Evolutionary conservation across 208 protist species (phyloP).

Genomic region (Crithidia expoeki): DNA sequence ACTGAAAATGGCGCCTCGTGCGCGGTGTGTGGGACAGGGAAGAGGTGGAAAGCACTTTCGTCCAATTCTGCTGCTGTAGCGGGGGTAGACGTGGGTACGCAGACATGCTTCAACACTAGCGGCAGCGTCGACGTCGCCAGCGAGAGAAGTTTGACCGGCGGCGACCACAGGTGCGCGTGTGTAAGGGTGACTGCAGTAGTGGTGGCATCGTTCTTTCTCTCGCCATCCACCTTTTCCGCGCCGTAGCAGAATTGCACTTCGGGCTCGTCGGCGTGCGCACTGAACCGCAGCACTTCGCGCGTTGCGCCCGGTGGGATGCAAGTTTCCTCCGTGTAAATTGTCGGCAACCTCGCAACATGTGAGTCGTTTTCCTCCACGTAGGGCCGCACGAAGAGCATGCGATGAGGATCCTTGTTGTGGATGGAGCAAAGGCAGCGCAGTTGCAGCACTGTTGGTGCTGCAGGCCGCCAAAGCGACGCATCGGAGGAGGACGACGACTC

Average conservation of each 20-base stretch:
- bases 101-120: slow-evolving; percentile 43
- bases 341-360: slow-evolving; percentile 11
- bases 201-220: background rate
- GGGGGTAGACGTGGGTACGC: background rate
- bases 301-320: slow-evolving; percentile 14
- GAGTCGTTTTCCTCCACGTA: slow-evolving; percentile 1
- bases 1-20: background rate
- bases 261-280: slow-evolving; percentile 20
- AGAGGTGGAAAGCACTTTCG: background rate
- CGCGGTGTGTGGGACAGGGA: background rate
- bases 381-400: slow-evolving; percentile 12
- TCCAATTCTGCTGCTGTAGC: background rate
- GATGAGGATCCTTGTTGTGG: slow-evolving; percentile 19
- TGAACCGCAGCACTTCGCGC: slow-evolving; percentile 19
- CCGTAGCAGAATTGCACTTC: slow-evolving; percentile 40
- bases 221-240: background rate
- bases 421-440: slow-evolving; percentile 24
- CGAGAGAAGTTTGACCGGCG: slow-evolving; percentile 42
- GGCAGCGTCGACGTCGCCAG: slow-evolving; percentile 43
- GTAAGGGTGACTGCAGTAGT: background rate
- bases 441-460: slow-evolving; percentile 5
- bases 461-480: slow-evolving; percentile 13
- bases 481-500: too few species aligned
- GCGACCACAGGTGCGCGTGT: slow-evolving; percentile 45
- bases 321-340: slow-evolving; percentile 9